Conservation (phyloP, 202 grass and related monocot species). For the Zizania palustris region DNA sequence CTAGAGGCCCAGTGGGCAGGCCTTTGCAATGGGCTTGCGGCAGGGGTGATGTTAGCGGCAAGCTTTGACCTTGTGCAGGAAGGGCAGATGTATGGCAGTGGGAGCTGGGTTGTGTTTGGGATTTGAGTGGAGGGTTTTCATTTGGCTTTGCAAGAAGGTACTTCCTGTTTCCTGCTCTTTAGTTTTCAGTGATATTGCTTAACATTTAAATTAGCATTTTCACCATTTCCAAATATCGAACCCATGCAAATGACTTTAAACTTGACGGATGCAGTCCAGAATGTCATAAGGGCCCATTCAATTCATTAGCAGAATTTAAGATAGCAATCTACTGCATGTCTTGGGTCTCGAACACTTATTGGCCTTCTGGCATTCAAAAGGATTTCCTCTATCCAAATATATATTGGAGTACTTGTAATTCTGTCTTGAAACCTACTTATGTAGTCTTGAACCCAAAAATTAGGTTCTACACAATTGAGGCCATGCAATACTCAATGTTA, state of each 20-base stretch:
- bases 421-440: slow-evolving; percentile 5
- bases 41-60: slow-evolving; percentile 87
- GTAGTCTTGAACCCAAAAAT: slow-evolving; percentile 21
- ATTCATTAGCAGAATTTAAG: neutral
- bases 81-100: slow-evolving; percentile 79
- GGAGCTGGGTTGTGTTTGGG: slow-evolving; percentile 88
- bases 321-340: neutral
- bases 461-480: neutral
- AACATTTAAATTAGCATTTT: neutral
- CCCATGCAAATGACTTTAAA: neutral
- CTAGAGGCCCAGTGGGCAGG: slow-evolving; percentile 83
- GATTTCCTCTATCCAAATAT: slow-evolving; percentile 8
- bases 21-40: slow-evolving; percentile 83
- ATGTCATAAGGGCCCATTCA: neutral
- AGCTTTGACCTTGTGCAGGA: slow-evolving; percentile 96
- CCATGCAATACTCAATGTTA: neutral
- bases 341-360: neutral
- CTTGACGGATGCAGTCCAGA: neutral
- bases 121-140: slow-evolving; percentile 88
- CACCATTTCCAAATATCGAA: neutral
- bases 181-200: neutral
- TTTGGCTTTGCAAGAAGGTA: slow-evolving; percentile 99
- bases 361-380: neutral
- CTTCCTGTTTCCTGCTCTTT: neutral
- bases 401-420: neutral